phyloP scores from a whole-genome alignment of 2,329 filamentous ascomycete species.

The Exophiala alcalophila region DNA sequence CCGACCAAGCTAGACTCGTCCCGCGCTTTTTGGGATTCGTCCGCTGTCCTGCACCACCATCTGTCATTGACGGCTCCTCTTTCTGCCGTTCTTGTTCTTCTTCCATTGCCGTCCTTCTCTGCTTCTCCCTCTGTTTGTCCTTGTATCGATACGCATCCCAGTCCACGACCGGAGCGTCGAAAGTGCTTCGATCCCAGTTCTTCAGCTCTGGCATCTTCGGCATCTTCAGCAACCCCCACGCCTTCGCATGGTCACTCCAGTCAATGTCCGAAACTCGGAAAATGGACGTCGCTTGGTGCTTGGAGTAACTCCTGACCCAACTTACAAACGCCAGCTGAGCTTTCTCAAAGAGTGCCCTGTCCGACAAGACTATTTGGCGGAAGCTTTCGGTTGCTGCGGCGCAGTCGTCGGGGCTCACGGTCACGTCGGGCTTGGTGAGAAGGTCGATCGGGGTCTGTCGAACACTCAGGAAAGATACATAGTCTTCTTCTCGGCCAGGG shows the following conservation, averaged over 20 bases:
- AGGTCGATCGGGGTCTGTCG: slow-evolving; percentile 77
- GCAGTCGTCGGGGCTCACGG: slow-evolving; percentile 61
- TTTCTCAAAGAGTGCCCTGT: slow-evolving; percentile 75
- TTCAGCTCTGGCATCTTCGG: slow-evolving; percentile 92
- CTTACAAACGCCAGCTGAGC: slow-evolving; percentile 89
- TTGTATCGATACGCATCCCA: slow-evolving; percentile 68
- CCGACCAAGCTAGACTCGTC: slow-evolving; percentile 71
- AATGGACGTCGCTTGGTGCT: slow-evolving; percentile 86
- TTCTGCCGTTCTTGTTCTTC: slow-evolving; percentile 31
- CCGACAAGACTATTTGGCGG: slow-evolving; percentile 53
- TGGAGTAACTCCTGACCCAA: slow-evolving; percentile 87
- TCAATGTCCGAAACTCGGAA: slow-evolving; percentile 79
- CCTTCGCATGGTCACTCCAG: slow-evolving; percentile 75
- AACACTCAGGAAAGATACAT: slow-evolving; percentile 79
- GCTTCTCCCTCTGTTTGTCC: slow-evolving; percentile 68
- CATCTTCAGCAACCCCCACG: slow-evolving; percentile 81
- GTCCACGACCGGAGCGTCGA: slow-evolving; percentile 61
- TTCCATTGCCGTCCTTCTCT: slow-evolving; percentile 56
- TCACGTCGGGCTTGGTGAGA: slow-evolving; percentile 57
- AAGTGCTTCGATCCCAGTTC: slow-evolving; percentile 66
- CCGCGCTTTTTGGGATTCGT: slow-evolving; percentile 43
- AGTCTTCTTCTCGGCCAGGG: slow-evolving; percentile 83
- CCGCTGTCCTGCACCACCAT: too few species aligned
- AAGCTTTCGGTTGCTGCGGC: slow-evolving; percentile 57
- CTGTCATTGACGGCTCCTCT: too few species aligned